Evolutionary conservation across 805 yeast species (phyloP), one percentile per base, ranked within the genome.

Genomic region (Lachancea sp.): DNA sequence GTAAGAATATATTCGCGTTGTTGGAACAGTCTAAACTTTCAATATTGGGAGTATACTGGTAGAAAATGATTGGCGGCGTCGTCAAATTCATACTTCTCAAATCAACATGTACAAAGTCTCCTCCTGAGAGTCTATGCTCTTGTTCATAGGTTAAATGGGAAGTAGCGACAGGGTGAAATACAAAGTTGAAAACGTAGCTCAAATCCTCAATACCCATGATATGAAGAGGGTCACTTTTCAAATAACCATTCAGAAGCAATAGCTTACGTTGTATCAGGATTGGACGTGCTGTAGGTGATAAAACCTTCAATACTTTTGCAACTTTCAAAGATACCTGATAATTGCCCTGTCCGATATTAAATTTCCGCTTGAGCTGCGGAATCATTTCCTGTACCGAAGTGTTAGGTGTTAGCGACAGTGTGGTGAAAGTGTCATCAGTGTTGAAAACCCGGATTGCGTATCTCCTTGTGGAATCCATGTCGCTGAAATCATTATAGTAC

Each of bases 191-290:
- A 31, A 89, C 68, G 53, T 79, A 86, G 36, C 88, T 79, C 46
- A 88, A 62, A 61, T 89, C 97, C 42, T 83, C 88, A 45, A 94
- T 71, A 23, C 95, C 96, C 45, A 88, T 71, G 37, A 78, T 83
- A 47, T 78, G 80, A 38, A 87, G 64, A 38, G 80, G 78, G 56
- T 89, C 96, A n/a, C 75, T 69, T 35, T 80, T 83, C 3, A 75
- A 72, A 54, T 83, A 89, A 4, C 97, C 97, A 54, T 85, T 80
- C 29, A 85, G 64, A 42, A 80, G 65, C 21, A 89, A 60, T 36
- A 88, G 61, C 34, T 83, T 81, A 51, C 81, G 72, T 60, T 88
- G 96, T 41, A 85, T 78, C 43, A 77, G 72, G 29, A 89, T 69
- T 0, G 96, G 96, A 45, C 72, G 75, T 41, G 89, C 95, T 47